A percentile compares a stretch with the other conserved stretches of the same genome.
Conservation (phyloP, 768 basidiomycete species). For the Exsudoporus frostii region DNA sequence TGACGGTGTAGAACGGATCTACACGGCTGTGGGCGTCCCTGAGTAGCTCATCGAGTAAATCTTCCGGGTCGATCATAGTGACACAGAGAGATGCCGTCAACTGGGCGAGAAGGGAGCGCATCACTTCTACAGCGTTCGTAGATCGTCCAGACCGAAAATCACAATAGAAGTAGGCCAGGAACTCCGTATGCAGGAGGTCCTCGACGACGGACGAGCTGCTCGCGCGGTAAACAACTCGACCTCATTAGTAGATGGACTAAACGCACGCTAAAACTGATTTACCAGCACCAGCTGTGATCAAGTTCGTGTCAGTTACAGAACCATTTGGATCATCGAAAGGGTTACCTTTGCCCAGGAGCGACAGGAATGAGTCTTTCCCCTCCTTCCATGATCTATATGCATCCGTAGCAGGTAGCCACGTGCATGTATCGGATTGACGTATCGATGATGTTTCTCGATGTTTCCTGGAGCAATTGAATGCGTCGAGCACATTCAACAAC, state of each 20-base stretch:
- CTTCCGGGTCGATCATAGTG: neutral
- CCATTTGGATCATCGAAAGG: neutral
- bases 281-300: neutral
- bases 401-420: slow-evolving; percentile 5
- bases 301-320: neutral
- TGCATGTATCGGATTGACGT: slow-evolving; percentile 12
- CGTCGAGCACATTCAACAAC: neutral
- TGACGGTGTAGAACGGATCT: neutral
- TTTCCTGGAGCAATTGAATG: neutral
- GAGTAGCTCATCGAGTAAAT: slow-evolving; percentile 3
- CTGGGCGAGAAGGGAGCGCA: slow-evolving; percentile 22
- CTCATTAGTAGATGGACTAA: too few relatives aligned
- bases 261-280: slow-evolving; percentile 2
- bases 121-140: slow-evolving; percentile 11
- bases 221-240: neutral
- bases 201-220: neutral
- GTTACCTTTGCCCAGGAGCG: slow-evolving; percentile 18
- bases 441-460: neutral
- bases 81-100: neutral
- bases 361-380: slow-evolving; percentile 5
- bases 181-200: neutral
- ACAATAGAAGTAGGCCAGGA: slow-evolving; percentile 22
- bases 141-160: slow-evolving; percentile 14
- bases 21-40: neutral
- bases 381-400: slow-evolving; percentile 7